Base-by-base conservation (phyloP, 2,329 filamentous ascomycete species). In the Arthrobotrys pseudoclavata region DNA sequence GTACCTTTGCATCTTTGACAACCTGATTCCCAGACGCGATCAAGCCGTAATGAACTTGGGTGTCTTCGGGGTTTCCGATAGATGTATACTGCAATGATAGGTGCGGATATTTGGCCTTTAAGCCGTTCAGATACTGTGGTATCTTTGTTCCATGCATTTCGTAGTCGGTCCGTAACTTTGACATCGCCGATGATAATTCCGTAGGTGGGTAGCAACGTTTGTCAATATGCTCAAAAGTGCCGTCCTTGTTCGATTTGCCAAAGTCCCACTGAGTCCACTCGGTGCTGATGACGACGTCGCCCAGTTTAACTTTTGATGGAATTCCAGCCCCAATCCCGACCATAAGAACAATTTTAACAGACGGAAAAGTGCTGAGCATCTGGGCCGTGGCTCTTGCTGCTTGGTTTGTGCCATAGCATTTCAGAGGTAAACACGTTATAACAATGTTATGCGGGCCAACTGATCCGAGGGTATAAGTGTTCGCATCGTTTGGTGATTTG, bases 321-420 rank as follows among this genome's bases (percentile, higher is more conserved):
- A 81, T 72, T 20, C 82, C 82, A 24, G 82, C 80, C 13, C 84
- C 85, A 42, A 86, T 84, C 18, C 85, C 85, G 0, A 86, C 85
- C 82, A 87, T 83, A 0, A 87, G 80, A 1, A 82, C 83, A 45
- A 86, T 81, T 20, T 79, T 81, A 34, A 85, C 83, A 20, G 69
- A 71, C 6, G 80, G 77, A 70, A 85, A 85, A 3, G 81, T 81
- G 3, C 72, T 55, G 13, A 70, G 52, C 82, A 84, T 83, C 22
- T 82, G 79, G 24, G 69, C 80, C 0, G 82, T 83, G 1, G 82
- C 82, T 1, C 76, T 79, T 15, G 84, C 83, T 1, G 84, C 82
- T 2, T 82, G 57, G 45, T 60, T 82, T 13, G 72, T 84, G 6
- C 84, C 84, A 47, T 82, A 82, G 34, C 74, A 70, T 18, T 84